phyloP scores from a whole-genome alignment of 1,139 yeast species.

The Komagataea norvegica region DNA sequence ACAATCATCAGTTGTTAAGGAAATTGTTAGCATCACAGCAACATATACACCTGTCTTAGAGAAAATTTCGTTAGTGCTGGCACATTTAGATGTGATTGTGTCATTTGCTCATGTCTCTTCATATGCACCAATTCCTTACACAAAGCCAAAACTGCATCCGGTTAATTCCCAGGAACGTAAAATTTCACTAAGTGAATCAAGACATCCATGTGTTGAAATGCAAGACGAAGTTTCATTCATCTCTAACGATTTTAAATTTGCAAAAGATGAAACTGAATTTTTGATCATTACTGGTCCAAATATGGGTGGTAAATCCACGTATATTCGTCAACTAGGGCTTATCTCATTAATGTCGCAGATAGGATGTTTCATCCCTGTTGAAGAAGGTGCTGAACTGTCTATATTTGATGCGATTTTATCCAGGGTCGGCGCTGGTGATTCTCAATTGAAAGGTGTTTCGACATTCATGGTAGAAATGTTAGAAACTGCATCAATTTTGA shows the following conservation, averaged over 20 bases:
- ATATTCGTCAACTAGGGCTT: slow-evolving; percentile 87
- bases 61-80: slow-evolving; percentile 56
- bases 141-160: slow-evolving; percentile 63
- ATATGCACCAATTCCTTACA: slow-evolving; percentile 78
- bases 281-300: slow-evolving; percentile 93
- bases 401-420: slow-evolving; percentile 89
- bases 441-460: slow-evolving; percentile 92
- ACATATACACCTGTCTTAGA: slow-evolving; percentile 79
- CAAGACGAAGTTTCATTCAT: slow-evolving; percentile 87
- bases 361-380: slow-evolving; percentile 73
- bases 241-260: slow-evolving; percentile 71
- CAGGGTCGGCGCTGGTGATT: slow-evolving; percentile 98
- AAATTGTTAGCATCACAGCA: slow-evolving; percentile 71
- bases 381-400: slow-evolving; percentile 60
- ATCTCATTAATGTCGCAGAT: slow-evolving; percentile 86
- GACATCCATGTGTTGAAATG: slow-evolving; percentile 92
- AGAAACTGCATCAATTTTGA: slow-evolving; percentile 87
- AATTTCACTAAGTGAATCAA: slow-evolving; percentile 59
- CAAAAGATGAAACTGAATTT: slow-evolving; percentile 53
- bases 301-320: slow-evolving; percentile 98
- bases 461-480: slow-evolving; percentile 98
- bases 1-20: slow-evolving; percentile 74
- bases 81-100: slow-evolving; percentile 77
- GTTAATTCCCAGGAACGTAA: slow-evolving; percentile 44
- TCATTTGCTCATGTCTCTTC: slow-evolving; percentile 85